A percentile compares a stretch with the other conserved stretches of the same genome.
Evolutionary conservation across 208 protist species (phyloP).

Genomic region (Porcisia hertigi): DNA sequence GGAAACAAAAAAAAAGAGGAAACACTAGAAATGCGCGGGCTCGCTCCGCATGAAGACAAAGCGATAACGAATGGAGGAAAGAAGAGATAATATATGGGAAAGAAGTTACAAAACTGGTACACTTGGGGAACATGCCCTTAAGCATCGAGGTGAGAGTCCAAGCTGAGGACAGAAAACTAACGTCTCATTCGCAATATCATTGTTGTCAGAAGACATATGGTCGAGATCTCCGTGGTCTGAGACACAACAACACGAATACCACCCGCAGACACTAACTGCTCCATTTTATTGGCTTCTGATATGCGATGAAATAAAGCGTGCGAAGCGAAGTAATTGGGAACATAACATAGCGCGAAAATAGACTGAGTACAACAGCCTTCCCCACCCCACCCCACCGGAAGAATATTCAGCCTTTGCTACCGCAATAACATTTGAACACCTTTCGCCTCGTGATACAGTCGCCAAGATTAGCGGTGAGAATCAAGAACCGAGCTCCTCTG

Average conservation of each 20-base stretch:
- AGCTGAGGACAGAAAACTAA: background rate
- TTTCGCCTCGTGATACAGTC: background rate
- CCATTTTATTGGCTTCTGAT: background rate
- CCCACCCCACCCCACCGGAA: background rate
- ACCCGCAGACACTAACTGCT: background rate
- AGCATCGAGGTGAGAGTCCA: background rate
- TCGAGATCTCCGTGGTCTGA: too few relatives aligned
- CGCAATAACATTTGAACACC: background rate
- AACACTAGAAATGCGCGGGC: background rate
- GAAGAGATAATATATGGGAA: background rate
- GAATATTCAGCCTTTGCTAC: background rate
- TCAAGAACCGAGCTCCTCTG: background rate
- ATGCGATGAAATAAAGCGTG: constrained; percentile 4
- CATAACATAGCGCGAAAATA: background rate
- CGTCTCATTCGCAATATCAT: background rate
- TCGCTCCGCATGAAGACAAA: background rate
- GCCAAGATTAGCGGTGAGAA: background rate
- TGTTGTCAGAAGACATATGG: background rate
- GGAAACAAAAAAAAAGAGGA: background rate
- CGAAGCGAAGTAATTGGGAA: background rate
- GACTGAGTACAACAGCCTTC: background rate
- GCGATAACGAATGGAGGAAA: background rate
- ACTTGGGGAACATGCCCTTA: background rate
- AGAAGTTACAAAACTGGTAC: background rate
- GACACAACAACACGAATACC: background rate